Evolutionary conservation across 2,329 filamentous ascomycete genomes (phyloP), one percentile per base, ranked within the genome.

Genomic region (Talaromyces albobiverticillius): DNA sequence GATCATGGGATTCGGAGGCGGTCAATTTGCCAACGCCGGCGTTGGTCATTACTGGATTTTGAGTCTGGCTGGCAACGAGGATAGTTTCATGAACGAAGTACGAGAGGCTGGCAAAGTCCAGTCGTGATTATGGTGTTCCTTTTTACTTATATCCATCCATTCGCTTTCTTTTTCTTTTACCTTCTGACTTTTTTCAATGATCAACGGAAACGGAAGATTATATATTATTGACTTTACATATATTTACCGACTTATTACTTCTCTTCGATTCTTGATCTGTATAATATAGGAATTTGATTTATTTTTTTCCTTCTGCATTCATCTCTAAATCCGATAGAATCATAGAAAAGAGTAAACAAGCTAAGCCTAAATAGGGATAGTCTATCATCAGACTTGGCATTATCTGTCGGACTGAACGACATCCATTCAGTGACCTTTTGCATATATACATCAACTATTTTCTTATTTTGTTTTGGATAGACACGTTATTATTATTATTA

Each of bases 31-130:
- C 46, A 69, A 69, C 55, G 60, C 67, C 11, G 65, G 66, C 32
- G 64, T 66, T 38, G 73, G 69, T 25, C 70, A 73, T 56, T 74
- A 76, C 57, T 76, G 72, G 72, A 62, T 74, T 48, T 57, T 75
- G 34, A 67, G 65, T 29, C 57, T 67, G 38, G 63, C 67, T 18
- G 69, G 72, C 11, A 62, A 72, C 56, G 72, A 74, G 51, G 71
- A 76, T 54, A 68, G 67, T 20, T 76, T 76, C 57, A 72, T 76
- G 59, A 62, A 65, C 46, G 70, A 72, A 48, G 70, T 76, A 25
- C 64, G 71, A 22, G 71, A 75, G 54, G 73, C 73, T 40, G 73
- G 73, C 23, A 75, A 72, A 53, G 68, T 74, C 23, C 67, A 66
- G 48, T 57, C 60, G 47, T 61, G 57, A 58, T 49, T 47, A 25